Conservation (phyloP, 1,284 basidiomycete species). For the Irpex sp. region DNA sequence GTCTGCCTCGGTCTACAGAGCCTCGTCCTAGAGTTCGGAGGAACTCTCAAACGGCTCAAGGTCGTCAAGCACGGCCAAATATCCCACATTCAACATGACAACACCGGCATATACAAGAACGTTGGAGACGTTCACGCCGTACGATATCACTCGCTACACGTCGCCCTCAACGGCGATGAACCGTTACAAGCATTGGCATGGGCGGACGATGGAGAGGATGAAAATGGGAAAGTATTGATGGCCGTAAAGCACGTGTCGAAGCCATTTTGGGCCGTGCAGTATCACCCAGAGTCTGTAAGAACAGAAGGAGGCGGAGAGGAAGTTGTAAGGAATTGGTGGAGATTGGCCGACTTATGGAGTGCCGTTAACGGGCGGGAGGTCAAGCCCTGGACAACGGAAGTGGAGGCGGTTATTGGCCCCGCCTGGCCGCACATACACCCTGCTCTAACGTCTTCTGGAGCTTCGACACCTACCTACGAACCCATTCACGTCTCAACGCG, state of each 20-base stretch:
- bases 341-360: slow-evolving; percentile 55
- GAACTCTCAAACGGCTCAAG: slow-evolving; percentile 43
- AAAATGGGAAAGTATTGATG: slow-evolving; percentile 70
- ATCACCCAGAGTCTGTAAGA: slow-evolving; percentile 87
- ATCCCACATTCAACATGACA: slow-evolving; percentile 57
- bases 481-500: slow-evolving; percentile 33
- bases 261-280: slow-evolving; percentile 94
- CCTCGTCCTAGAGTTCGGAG: slow-evolving; percentile 78
- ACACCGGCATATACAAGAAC: slow-evolving; percentile 59
- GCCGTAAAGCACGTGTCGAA: slow-evolving; percentile 58
- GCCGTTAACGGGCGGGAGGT: slow-evolving; percentile 32
- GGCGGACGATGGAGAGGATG: slow-evolving; percentile 54
- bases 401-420: slow-evolving; percentile 37
- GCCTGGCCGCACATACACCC: slow-evolving; percentile 51
- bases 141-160: slow-evolving; percentile 81
- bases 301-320: slow-evolving; percentile 60
- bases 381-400: slow-evolving; percentile 36
- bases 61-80: slow-evolving; percentile 84
- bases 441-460: slow-evolving; percentile 20
- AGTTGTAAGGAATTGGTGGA: slow-evolving; percentile 73
- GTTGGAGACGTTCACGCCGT: slow-evolving; percentile 68
- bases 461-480: slow-evolving; percentile 7
- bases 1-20: slow-evolving; percentile 95
- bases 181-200: slow-evolving; percentile 63
- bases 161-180: slow-evolving; percentile 39